phyloP scores from a whole-genome alignment of 495 filamentous ascomycete species.

The Achaetomiella virescens region DNA sequence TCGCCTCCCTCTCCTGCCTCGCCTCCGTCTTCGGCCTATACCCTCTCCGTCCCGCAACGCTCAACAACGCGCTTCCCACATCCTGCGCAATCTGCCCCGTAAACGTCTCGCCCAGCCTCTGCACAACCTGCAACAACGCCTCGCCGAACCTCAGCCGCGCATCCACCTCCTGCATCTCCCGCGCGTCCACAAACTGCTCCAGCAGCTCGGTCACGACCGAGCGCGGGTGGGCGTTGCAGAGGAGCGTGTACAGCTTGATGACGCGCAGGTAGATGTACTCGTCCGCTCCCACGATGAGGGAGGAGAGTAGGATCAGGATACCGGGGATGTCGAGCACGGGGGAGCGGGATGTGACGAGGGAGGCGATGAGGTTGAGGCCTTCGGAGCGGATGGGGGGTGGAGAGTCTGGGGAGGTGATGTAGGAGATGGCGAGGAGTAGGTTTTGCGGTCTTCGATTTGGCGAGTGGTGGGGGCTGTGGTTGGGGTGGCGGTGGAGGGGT shows the following conservation, averaged over 20 bases:
- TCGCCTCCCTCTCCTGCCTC: conserved; percentile 44
- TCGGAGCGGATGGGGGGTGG: conserved; percentile 73
- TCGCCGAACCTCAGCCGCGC: conserved; percentile 68
- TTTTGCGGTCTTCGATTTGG: conserved; percentile 60
- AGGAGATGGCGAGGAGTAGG: conserved; percentile 64
- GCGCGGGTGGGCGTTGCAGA: conserved; percentile 59
- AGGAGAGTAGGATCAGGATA: conserved; percentile 59
- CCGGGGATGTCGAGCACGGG: conserved; percentile 66
- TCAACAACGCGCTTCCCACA: conserved; percentile 57
- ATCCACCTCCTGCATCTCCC: conserved; percentile 53
- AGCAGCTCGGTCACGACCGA: conserved; percentile 60
- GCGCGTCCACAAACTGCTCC: conserved; percentile 61
- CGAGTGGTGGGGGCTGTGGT: conserved; percentile 31
- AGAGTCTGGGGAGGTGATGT: conserved; percentile 59
- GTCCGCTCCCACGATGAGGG: conserved; percentile 61
- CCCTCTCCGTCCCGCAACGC: conserved; percentile 57
- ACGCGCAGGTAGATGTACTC: conserved; percentile 70
- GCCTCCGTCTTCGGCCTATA: conserved; percentile 50
- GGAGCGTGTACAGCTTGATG: conserved; percentile 60
- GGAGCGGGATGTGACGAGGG: conserved; percentile 54
- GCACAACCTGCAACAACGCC: conserved; percentile 60
- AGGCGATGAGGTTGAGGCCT: conserved; percentile 64
- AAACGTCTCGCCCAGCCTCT: conserved; percentile 58
- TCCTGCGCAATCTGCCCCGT: conserved; percentile 50
- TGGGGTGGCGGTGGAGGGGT: conserved; percentile 31